Conservation (phyloP, 257 asterid species). For the Przewalskia tangutica region DNA sequence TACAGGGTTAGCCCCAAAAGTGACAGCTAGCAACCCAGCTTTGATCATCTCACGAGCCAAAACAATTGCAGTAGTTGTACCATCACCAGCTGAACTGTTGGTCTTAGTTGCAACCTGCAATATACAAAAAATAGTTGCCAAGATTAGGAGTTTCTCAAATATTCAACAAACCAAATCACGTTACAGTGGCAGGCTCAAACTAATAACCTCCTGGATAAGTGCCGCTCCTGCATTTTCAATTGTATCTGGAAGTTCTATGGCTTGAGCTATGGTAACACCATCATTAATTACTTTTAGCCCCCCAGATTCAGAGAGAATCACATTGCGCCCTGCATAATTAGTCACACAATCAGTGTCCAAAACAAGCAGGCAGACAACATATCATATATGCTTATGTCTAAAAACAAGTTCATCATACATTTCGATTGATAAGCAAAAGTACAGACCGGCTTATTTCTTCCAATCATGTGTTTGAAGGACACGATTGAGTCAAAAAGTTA, state of each 20-base stretch:
- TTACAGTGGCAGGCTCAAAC: neutral
- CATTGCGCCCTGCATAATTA: constrained; percentile 60
- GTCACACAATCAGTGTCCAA: neutral
- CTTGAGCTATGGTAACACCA: constrained; percentile 84
- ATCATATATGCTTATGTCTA: neutral
- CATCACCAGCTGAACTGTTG: constrained; percentile 83
- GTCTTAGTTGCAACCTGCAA: constrained; percentile 78
- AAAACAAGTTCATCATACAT: neutral
- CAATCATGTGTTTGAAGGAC: neutral
- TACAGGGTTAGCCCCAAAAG: constrained; percentile 87
- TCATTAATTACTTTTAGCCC: constrained; percentile 73
- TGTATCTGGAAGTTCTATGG: constrained; percentile 89
- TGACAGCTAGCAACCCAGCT: constrained; percentile 64
- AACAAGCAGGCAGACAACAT: neutral
- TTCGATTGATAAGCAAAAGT: neutral
- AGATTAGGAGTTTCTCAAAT: neutral
- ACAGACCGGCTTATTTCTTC: neutral
- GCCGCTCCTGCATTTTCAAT: constrained; percentile 79
- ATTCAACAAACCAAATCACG: neutral
- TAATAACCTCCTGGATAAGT: constrained; percentile 70
- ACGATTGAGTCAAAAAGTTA: neutral
- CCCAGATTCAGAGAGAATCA: constrained; percentile 60
- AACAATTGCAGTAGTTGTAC: constrained; percentile 88
- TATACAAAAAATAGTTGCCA: neutral
- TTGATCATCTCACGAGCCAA: constrained; percentile 86